These are phyloP conservation scores for Passiflora organensis DNA, from an alignment of 345 rosid species.

Conservation along the genomic window DNA sequence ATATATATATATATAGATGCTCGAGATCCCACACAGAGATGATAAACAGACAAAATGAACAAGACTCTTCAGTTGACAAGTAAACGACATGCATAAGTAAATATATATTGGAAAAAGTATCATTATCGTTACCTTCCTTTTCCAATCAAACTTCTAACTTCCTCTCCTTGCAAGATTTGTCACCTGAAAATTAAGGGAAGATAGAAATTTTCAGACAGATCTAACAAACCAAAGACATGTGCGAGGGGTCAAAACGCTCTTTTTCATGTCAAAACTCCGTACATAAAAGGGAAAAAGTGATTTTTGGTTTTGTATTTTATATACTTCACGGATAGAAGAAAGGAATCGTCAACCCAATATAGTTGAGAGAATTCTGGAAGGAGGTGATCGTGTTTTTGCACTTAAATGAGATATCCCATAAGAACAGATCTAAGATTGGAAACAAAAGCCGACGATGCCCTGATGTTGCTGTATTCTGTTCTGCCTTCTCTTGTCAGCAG, in stretches of 20 bases:
- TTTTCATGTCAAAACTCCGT: neutral
- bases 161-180: slow-evolving; percentile 15
- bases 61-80: too few species aligned
- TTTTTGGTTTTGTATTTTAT: slow-evolving; percentile 11
- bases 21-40: neutral
- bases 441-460: slow-evolving; percentile 1
- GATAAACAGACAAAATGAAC: neutral
- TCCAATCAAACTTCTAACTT: neutral
- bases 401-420: slow-evolving; percentile 1
- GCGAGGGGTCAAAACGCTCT: slow-evolving; percentile 5
- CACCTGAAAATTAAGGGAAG: slow-evolving; percentile 12
- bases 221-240: slow-evolving; percentile 7
- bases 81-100: slow-evolving; percentile 1
- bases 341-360: slow-evolving; percentile 6
- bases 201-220: slow-evolving; percentile 14
- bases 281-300: slow-evolving; percentile 15
- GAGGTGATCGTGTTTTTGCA: neutral
- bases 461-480: neutral
- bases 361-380: slow-evolving; percentile 8
- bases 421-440: slow-evolving; percentile 21
- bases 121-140: slow-evolving; percentile 19
- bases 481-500: neutral
- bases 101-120: neutral
- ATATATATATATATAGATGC: neutral
- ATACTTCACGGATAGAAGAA: slow-evolving; percentile 17